Evolutionary conservation across 2,329 filamentous ascomycete species (phyloP), one percentile per base, ranked within the genome.

Genomic region (Fusarium poae): DNA sequence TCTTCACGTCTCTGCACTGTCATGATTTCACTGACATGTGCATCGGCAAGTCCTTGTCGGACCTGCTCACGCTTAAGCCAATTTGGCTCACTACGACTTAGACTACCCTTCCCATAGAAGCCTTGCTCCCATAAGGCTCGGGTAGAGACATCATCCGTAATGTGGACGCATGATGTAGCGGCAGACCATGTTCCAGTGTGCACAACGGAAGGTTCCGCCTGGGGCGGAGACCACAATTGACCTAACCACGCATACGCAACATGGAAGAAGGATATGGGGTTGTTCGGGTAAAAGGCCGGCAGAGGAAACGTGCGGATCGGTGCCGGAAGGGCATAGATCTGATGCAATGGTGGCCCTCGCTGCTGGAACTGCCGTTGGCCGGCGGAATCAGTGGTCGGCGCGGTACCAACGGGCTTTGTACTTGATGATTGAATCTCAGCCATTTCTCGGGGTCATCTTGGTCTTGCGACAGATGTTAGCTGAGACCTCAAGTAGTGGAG

Each of bases 31-130:
- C 91, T 94, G 43, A 96, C 96, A 68, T 88, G 85, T 25, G 82
- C 83, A 32, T 88, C 86, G 27, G 89, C 81, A 18, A 89, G 79
- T 13, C 92, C 92, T 62, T 85, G 85, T 51, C 91, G 87, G 29
- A 91, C 89, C 78, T 92, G 91, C 79, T 97, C 93, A 67, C 92
- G 86, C 68, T 92, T 92, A 51, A 97, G 79, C 96, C 96, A 99
- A 72, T 90, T 96, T 5, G 95, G 95, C 78, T 99, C 95, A 83
- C 94, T 97, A 73, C 97, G 89, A 82, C 94, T 97, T 61, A 98
- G 83, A 72, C 85, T 95, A 44, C 96, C 96, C 79, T 97, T 97
- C 48, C 97, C 97, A 79, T 95, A 99, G 80, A 99, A 99, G 7
- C 96, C 96, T 82, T 97, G 93, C 79, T 97, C 92, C 96, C 97